Percentiles rank a stretch among this genome's conserved stretches.
These are phyloP conservation scores for Apiotrichum akiyoshidainum DNA, from an alignment of 1,284 basidiomycete species.

Conservation along the genomic window DNA sequence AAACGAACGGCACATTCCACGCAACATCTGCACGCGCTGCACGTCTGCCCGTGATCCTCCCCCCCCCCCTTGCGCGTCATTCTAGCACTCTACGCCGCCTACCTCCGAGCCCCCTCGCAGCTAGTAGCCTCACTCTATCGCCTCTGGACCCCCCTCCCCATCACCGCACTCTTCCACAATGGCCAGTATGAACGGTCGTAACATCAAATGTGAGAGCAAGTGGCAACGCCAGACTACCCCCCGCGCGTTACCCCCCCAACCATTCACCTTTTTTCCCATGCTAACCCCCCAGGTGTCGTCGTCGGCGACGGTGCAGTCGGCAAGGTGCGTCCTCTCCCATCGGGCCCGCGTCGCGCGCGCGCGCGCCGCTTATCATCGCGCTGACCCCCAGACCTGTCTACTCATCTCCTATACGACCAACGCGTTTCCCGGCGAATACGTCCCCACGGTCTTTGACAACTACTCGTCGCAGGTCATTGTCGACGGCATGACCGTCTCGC, in stretches of 20 bases:
- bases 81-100: too few species aligned
- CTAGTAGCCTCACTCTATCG: too few species aligned
- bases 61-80: too few species aligned
- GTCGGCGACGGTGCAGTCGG: conserved; percentile 99
- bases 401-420: conserved; percentile 97
- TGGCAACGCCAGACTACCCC: neutral
- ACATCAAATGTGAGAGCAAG: conserved; percentile 25
- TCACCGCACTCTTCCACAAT: conserved; percentile 8
- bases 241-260: neutral
- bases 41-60: too few species aligned
- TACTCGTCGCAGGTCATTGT: conserved; percentile 76
- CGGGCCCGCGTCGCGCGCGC: too few species aligned
- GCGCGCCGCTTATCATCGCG: neutral
- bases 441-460: conserved; percentile 70
- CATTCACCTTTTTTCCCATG: neutral
- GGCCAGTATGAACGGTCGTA: conserved; percentile 13
- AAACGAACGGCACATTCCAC: too few species aligned
- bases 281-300: conserved; percentile 63
- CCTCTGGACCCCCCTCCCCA: neutral
- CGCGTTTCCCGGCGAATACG: conserved; percentile 83
- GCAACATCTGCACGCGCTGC: too few species aligned
- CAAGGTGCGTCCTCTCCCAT: conserved; percentile 67
- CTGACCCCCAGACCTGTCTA: conserved; percentile 72
- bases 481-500: conserved; percentile 95
- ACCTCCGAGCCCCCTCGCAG: too few species aligned